phyloP scores from a whole-genome alignment of 2,329 filamentous ascomycete genomes.

The Nigrospora sphaerica region DNA sequence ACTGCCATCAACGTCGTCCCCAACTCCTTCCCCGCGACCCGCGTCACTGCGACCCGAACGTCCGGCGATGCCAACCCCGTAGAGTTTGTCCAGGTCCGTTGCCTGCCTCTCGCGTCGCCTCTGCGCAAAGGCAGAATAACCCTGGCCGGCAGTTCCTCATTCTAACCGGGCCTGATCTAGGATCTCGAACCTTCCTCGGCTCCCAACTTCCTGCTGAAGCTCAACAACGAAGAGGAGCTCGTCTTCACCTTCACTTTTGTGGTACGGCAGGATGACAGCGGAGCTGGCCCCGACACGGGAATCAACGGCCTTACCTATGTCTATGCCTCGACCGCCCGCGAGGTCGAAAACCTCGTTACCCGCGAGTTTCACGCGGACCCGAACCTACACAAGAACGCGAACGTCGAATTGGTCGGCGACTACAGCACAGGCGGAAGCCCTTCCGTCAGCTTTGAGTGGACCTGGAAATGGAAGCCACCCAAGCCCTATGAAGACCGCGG shows the following conservation, averaged over 20 bases:
- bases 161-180: constrained; percentile 35
- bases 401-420: constrained; percentile 91
- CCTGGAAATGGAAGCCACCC: constrained; percentile 94
- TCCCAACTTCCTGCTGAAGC: constrained; percentile 76
- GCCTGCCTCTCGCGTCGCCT: constrained; percentile 6
- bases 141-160: not conserved
- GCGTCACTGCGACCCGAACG: constrained; percentile 66
- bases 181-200: constrained; percentile 62
- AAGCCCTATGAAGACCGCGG: constrained; percentile 73
- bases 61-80: constrained; percentile 67
- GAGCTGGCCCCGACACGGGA: constrained; percentile 57
- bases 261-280: constrained; percentile 53
- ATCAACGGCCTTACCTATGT: constrained; percentile 90
- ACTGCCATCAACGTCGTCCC: constrained; percentile 71
- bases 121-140: not conserved
- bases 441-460: constrained; percentile 87
- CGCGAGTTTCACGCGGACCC: constrained; percentile 95
- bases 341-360: constrained; percentile 90
- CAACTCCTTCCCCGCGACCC: constrained; percentile 80
- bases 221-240: constrained; percentile 87
- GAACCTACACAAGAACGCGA: constrained; percentile 94
- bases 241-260: constrained; percentile 90
- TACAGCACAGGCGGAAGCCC: constrained; percentile 76
- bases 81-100: constrained; percentile 83
- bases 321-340: constrained; percentile 75